phyloP scores from a whole-genome alignment of 1,139 yeast species.

The Sugiyamaella sp. region DNA sequence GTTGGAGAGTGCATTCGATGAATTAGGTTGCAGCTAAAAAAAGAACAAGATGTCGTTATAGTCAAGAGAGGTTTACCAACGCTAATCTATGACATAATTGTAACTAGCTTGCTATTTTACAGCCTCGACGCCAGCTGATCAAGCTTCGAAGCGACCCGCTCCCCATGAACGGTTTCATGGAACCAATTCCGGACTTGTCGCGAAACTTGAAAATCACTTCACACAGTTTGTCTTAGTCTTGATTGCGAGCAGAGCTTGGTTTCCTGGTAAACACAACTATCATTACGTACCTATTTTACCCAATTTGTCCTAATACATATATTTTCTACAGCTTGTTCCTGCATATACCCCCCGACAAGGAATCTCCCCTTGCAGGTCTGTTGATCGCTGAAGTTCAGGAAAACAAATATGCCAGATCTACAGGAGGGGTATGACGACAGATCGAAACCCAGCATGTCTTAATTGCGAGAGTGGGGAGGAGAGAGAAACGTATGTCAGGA shows the following conservation, averaged over 20 bases:
- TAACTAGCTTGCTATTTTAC: too few species aligned
- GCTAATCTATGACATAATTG: too few species aligned
- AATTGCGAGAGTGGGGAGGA: not conserved
- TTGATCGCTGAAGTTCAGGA: not conserved
- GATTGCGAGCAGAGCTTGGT: not conserved
- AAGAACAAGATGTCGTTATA: too few species aligned
- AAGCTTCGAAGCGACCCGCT: too few species aligned
- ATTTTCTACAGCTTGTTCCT: constrained; percentile 2
- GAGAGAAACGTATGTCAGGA: not conserved
- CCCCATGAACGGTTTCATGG: not conserved
- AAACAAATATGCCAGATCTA: constrained; percentile 1
- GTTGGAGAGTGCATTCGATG: too few species aligned
- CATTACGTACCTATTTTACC: constrained; percentile 5
- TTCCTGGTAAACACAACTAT: not conserved
- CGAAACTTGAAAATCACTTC: not conserved
- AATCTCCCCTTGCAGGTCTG: constrained; percentile 4
- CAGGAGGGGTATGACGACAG: constrained; percentile 13
- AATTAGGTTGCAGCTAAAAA: too few species aligned
- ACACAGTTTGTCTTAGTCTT: not conserved
- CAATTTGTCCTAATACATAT: constrained; percentile 5
- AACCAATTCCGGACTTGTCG: not conserved
- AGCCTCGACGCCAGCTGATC: too few species aligned
- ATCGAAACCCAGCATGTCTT: not conserved
- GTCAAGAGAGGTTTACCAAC: too few species aligned
- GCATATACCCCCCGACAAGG: constrained; percentile 4